A percentile compares a stretch with the other conserved stretches of the same genome.
Evolutionary conservation across 2,329 filamentous ascomycete genomes (phyloP).

Genomic region (Alternaria rosae): DNA sequence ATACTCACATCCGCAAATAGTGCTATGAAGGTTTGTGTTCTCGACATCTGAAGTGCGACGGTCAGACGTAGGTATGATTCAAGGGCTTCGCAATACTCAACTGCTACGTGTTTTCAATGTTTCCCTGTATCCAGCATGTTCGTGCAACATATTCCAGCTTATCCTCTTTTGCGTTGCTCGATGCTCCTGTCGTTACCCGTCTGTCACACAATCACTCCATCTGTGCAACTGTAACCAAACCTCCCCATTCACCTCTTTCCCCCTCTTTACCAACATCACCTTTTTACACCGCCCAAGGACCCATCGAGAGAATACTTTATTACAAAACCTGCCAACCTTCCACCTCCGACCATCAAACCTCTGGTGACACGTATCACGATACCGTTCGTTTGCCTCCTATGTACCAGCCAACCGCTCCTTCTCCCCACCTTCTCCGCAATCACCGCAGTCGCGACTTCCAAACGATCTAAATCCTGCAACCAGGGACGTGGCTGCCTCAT

Average conservation of each 20-base stretch:
- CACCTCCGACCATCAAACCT: neutral
- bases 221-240: neutral
- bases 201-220: neutral
- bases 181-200: neutral
- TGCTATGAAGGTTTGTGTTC: no score
- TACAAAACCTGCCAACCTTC: neutral
- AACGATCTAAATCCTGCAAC: neutral
- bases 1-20: no score
- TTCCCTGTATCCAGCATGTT: neutral
- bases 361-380: neutral
- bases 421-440: neutral
- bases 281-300: neutral
- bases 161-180: neutral
- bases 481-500: neutral
- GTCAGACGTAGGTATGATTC: no score
- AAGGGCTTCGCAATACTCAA: no score
- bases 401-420: neutral
- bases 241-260: neutral
- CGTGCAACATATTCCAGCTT: neutral
- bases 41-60: no score
- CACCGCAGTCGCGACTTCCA: neutral
- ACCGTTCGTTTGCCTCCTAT: neutral
- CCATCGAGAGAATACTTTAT: no score
- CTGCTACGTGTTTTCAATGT: no score
- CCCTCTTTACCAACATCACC: neutral